Conservation (phyloP, 495 filamentous ascomycete genomes). For the Cetradonia linearis region DNA sequence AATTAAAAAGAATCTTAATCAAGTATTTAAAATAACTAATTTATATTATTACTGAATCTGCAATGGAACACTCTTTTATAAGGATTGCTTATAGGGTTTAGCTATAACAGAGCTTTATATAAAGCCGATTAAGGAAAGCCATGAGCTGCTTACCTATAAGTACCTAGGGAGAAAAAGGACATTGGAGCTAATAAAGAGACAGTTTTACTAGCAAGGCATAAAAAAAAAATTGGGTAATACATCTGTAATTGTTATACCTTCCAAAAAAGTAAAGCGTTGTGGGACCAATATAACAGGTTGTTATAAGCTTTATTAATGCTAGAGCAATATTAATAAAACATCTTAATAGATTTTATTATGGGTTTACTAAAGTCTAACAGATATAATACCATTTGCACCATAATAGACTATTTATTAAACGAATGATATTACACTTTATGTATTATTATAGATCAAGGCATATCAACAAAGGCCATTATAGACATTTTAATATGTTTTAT, state of each 20-base stretch:
- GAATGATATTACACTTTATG: neutral
- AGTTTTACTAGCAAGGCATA: neutral
- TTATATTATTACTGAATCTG: too few species aligned
- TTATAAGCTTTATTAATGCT: neutral
- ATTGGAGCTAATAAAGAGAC: too few species aligned
- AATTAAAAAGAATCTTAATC: too few species aligned
- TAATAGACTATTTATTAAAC: neutral
- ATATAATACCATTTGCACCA: neutral
- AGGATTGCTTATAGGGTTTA: too few species aligned
- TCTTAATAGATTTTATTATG: neutral
- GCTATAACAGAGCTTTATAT: neutral
- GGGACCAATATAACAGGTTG: neutral
- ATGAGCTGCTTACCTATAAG: neutral
- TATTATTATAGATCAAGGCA: too few species aligned
- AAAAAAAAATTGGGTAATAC: neutral
- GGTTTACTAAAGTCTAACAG: neutral
- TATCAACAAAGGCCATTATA: too few species aligned
- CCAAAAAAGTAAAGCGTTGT: neutral
- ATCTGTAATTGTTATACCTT: too few species aligned
- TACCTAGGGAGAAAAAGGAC: neutral
- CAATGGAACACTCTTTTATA: too few species aligned
- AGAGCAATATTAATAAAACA: neutral
- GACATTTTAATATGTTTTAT: too few species aligned
- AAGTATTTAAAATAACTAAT: too few species aligned
- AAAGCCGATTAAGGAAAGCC: neutral